These are phyloP conservation scores for Jacaranda copaia DNA, from an alignment of 257 asterid species.

Conservation along the genomic window DNA sequence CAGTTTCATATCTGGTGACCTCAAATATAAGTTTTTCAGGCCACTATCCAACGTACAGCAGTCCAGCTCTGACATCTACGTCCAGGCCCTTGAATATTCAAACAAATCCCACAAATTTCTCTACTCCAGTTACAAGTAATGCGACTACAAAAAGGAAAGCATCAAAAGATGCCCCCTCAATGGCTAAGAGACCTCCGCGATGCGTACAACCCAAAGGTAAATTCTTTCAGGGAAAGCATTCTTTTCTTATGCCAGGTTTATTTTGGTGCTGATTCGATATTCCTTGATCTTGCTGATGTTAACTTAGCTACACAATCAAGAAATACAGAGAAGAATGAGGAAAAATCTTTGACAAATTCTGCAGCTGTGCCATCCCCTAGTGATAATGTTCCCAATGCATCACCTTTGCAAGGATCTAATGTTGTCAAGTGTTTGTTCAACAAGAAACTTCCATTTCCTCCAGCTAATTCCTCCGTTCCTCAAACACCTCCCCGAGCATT, in stretches of 20 bases:
- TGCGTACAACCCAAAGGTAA: constrained; percentile 48
- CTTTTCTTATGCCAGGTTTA: neutral
- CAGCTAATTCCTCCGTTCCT: constrained; percentile 54
- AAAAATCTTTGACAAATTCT: constrained; percentile 7
- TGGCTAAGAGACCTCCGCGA: constrained; percentile 47
- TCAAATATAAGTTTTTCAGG: too few relatives aligned
- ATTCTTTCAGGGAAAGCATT: neutral
- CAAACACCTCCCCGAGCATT: constrained; percentile 59
- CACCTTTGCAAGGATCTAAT: constrained; percentile 52
- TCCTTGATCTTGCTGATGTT: constrained; percentile 27
- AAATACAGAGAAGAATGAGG: constrained; percentile 30
- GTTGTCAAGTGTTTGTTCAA: constrained; percentile 63
- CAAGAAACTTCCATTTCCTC: constrained; percentile 53
- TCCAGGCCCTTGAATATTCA: constrained; percentile 26
- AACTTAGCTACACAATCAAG: constrained; percentile 27
- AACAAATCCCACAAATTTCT: constrained; percentile 30
- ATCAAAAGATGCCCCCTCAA: constrained; percentile 32
- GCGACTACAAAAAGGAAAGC: constrained; percentile 49
- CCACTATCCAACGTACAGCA: too few relatives aligned
- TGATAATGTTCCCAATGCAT: constrained; percentile 22
- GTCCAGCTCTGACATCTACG: constrained; percentile 39
- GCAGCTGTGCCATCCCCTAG: constrained; percentile 27
- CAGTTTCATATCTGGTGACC: too few relatives aligned
- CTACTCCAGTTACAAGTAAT: constrained; percentile 39
- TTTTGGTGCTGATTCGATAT: neutral